These are phyloP conservation scores for Chimonanthus praecox DNA, from an alignment of 164 flowering plant species.

Conservation along the genomic window DNA sequence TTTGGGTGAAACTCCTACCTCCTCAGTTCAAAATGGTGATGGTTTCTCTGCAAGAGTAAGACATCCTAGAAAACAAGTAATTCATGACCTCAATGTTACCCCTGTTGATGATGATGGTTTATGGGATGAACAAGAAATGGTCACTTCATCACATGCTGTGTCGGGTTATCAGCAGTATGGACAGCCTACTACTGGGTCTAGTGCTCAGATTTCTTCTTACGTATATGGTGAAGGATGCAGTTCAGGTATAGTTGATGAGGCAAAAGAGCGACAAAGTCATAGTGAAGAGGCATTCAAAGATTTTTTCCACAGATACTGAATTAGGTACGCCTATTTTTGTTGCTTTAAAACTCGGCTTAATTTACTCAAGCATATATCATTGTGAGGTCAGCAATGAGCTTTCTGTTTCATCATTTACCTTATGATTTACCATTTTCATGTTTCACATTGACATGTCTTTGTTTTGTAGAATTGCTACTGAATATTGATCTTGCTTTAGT, in stretches of 20 bases:
- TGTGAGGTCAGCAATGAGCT: neutral
- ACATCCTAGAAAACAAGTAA: constrained; percentile 24
- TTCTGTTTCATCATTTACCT: neutral
- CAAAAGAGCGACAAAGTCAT: constrained; percentile 38
- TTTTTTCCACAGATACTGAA: constrained; percentile 34
- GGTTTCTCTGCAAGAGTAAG: constrained; percentile 19
- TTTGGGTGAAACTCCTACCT: neutral
- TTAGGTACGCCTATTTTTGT: constrained; percentile 35
- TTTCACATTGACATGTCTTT: neutral
- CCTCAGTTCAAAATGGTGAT: constrained; percentile 17
- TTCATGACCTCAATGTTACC: constrained; percentile 20
- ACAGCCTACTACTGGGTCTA: constrained; percentile 26
- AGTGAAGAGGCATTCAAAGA: constrained; percentile 43
- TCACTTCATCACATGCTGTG: constrained; percentile 8
- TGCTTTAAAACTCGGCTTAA: neutral
- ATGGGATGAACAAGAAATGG: constrained; percentile 21
- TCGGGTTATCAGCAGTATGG: constrained; percentile 31
- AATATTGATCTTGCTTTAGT: neutral
- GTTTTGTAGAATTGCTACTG: neutral
- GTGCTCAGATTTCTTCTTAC: constrained; percentile 10
- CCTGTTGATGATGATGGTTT: constrained; percentile 19
- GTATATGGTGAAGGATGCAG: constrained; percentile 17
- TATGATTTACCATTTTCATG: neutral
- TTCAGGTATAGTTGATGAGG: constrained; percentile 17
- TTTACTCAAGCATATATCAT: neutral